These are phyloP conservation scores for Lepidopterella palustris DNA, from an alignment of 495 filamentous ascomycete genomes.

Conservation along the genomic window DNA sequence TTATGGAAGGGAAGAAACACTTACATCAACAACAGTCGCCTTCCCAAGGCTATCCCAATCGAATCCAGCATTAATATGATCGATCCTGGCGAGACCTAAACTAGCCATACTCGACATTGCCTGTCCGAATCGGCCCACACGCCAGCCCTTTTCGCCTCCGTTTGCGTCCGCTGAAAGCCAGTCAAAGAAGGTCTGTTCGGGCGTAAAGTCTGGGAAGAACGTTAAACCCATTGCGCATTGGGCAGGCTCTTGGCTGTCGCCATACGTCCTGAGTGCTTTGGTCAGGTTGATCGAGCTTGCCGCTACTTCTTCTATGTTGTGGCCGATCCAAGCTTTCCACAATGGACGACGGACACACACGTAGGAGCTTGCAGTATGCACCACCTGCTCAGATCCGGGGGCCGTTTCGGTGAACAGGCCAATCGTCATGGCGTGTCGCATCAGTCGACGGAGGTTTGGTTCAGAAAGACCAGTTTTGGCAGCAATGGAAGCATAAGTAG, in stretches of 20 bases:
- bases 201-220: neutral
- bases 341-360: neutral
- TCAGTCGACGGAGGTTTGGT: slow-evolving; percentile 13
- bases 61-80: slow-evolving; percentile 8
- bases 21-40: slow-evolving; percentile 29
- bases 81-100: slow-evolving; percentile 7
- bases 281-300: neutral
- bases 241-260: slow-evolving; percentile 8
- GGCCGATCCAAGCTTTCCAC: slow-evolving; percentile 3
- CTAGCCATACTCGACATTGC: slow-evolving; percentile 16
- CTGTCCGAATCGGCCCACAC: slow-evolving; percentile 4
- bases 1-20: slow-evolving; percentile 5
- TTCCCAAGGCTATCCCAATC: slow-evolving; percentile 20
- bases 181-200: neutral
- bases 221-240: slow-evolving; percentile 3
- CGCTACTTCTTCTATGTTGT: slow-evolving; percentile 6
- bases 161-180: slow-evolving; percentile 2
- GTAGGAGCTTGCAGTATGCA: slow-evolving; percentile 17
- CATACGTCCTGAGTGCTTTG: neutral
- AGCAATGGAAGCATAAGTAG: slow-evolving; percentile 11
- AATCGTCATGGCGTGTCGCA: slow-evolving; percentile 12
- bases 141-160: slow-evolving; percentile 20
- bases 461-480: slow-evolving; percentile 1
- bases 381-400: slow-evolving; percentile 8
- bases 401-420: slow-evolving; percentile 14